Evolutionary conservation across 345 rosid species (phyloP).

Genomic region (Euphorbia tirucalli): DNA sequence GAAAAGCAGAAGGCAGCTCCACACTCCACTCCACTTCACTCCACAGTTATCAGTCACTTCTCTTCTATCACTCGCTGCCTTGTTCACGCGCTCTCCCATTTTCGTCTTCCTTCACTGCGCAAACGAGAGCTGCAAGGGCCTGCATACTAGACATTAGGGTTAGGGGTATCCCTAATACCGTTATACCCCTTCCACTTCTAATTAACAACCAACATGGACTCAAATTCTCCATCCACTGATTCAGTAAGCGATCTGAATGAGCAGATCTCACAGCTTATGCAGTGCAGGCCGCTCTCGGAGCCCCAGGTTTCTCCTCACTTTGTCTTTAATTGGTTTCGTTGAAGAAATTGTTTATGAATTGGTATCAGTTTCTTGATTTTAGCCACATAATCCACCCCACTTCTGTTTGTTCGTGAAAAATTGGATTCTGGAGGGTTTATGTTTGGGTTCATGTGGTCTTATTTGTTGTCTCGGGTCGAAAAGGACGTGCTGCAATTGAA

Average conservation of each 20-base stretch:
- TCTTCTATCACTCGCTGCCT: conserved; percentile 21
- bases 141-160: conserved; percentile 36
- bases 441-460: no score
- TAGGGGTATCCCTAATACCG: conserved; percentile 46
- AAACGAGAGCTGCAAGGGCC: conserved; percentile 19
- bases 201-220: conserved; percentile 47
- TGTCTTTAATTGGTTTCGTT: no score
- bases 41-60: no score
- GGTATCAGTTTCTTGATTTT: neutral
- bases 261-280: conserved; percentile 56
- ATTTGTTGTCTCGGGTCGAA: neutral
- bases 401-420: neutral
- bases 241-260: conserved; percentile 51
- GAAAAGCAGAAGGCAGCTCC: no score
- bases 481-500: neutral
- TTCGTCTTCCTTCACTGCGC: conserved; percentile 25
- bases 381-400: no score
- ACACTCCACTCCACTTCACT: no score
- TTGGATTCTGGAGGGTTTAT: neutral
- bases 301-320: conserved; percentile 1
- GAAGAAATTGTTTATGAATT: no score
- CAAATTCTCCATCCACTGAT: conserved; percentile 56
- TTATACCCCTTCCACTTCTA: conserved; percentile 7
- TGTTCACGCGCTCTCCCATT: conserved; percentile 34
- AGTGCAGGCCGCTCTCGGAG: conserved; percentile 59